A percentile compares a stretch with the other conserved stretches of the same genome.
Conservation (phyloP, 2,329 filamentous ascomycete species). For the Tolypocladium tropicale region DNA sequence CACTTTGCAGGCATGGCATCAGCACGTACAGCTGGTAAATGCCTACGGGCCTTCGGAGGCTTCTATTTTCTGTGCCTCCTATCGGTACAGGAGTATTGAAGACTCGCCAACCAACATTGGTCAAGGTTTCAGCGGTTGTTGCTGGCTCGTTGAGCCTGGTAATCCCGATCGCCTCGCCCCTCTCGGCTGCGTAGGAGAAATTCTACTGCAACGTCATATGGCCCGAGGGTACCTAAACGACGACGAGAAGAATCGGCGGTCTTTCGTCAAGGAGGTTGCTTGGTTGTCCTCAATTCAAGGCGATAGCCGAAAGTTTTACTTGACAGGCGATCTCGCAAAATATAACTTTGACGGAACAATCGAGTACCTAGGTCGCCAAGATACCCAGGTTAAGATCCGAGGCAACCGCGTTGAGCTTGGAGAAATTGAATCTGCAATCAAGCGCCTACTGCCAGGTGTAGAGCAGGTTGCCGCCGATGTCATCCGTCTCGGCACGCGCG, state of each 20-base stretch:
- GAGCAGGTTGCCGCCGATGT: neutral
- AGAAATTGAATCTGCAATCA: neutral
- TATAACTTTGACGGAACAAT: conserved; percentile 18
- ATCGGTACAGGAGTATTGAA: neutral
- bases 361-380: conserved; percentile 10
- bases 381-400: conserved; percentile 15
- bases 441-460: no score
- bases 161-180: neutral
- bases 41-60: neutral
- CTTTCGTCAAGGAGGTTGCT: neutral
- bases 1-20: neutral
- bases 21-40: neutral
- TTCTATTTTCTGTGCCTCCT: neutral
- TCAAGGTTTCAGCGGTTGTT: neutral
- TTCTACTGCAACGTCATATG: neutral
- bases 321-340: conserved; percentile 10
- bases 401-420: conserved; percentile 9
- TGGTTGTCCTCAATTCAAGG: neutral
- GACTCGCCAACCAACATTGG: neutral
- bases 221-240: neutral
- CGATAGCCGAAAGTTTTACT: neutral
- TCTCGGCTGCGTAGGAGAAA: neutral
- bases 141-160: neutral
- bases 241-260: neutral
- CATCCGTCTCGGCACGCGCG: neutral